These are phyloP conservation scores for Vanderwaltozyma verrucispora DNA, from an alignment of 805 yeast species.

Conservation along the genomic window DNA sequence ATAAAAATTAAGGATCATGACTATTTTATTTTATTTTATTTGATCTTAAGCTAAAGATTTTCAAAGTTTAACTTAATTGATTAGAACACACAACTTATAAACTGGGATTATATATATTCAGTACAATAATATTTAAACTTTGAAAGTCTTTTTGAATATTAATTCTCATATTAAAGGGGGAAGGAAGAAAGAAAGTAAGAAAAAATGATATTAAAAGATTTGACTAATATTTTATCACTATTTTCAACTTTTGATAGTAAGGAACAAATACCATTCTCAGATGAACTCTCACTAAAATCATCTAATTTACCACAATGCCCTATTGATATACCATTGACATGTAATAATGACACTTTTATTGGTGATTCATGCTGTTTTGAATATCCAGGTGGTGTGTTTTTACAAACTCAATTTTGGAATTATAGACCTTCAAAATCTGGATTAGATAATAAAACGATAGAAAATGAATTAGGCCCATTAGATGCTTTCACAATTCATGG, in stretches of 20 bases:
- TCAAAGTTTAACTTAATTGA: too few relatives aligned
- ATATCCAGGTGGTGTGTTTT: slow-evolving; percentile 70
- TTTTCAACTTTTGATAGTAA: background rate
- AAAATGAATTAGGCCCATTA: slow-evolving; percentile 44
- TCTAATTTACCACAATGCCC: slow-evolving; percentile 41
- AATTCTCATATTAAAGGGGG: too few relatives aligned
- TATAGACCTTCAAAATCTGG: slow-evolving; percentile 44
- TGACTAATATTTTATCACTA: background rate
- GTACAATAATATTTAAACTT: too few relatives aligned
- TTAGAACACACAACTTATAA: too few relatives aligned
- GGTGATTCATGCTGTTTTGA: slow-evolving; percentile 75
- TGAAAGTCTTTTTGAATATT: too few relatives aligned
- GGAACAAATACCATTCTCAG: too few relatives aligned
- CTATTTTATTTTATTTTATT: too few relatives aligned
- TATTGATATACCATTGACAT: slow-evolving; percentile 46
- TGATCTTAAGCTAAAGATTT: too few relatives aligned
- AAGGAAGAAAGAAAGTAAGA: too few relatives aligned
- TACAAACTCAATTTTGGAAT: slow-evolving; percentile 93
- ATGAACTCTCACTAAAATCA: too few relatives aligned
- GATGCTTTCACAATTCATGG: slow-evolving; percentile 77
- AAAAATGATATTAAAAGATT: background rate
- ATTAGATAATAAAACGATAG: slow-evolving; percentile 17
- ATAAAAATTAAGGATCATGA: too few relatives aligned
- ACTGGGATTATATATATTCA: too few relatives aligned
- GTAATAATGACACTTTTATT: slow-evolving; percentile 44